Percentiles rank a stretch among this genome's conserved stretches.
Evolutionary conservation across 73 alveolate species (phyloP).

Genomic region (Paramecium octaurelia): DNA sequence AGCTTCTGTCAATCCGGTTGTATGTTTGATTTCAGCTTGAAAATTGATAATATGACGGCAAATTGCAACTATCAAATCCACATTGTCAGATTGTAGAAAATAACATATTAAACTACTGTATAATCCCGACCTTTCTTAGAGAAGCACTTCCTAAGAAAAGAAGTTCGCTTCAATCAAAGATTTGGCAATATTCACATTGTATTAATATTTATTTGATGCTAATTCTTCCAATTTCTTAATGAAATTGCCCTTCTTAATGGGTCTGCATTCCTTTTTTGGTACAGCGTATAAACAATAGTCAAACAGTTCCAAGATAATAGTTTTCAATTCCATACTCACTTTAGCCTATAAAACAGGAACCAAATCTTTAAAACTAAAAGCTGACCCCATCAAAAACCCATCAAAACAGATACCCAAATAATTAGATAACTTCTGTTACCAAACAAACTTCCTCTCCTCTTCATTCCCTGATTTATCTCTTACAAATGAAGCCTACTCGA

Average conservation of each 20-base stretch:
- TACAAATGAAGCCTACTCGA: slow-evolving; percentile 11
- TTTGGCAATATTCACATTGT: background rate
- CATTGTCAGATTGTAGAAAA: background rate
- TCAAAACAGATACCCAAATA: background rate
- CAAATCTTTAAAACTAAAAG: background rate
- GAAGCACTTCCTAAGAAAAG: background rate
- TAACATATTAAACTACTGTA: background rate
- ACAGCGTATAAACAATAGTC: background rate
- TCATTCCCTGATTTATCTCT: slow-evolving; percentile 18
- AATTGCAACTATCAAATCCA: background rate
- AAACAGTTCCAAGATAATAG: background rate
- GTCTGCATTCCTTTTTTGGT: background rate
- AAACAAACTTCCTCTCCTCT: background rate
- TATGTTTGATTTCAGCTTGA: background rate
- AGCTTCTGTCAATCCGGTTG: background rate
- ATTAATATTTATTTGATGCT: background rate
- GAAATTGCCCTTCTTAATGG: background rate
- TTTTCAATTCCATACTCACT: background rate
- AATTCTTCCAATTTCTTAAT: background rate
- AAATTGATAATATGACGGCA: background rate
- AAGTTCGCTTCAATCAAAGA: background rate
- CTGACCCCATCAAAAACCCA: background rate
- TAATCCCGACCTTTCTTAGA: background rate
- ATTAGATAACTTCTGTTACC: slow-evolving; percentile 9
- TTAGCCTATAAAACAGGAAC: background rate